These are phyloP conservation scores for Aspergillus uvarum DNA, from an alignment of 2,329 filamentous ascomycete species.

Conservation along the genomic window DNA sequence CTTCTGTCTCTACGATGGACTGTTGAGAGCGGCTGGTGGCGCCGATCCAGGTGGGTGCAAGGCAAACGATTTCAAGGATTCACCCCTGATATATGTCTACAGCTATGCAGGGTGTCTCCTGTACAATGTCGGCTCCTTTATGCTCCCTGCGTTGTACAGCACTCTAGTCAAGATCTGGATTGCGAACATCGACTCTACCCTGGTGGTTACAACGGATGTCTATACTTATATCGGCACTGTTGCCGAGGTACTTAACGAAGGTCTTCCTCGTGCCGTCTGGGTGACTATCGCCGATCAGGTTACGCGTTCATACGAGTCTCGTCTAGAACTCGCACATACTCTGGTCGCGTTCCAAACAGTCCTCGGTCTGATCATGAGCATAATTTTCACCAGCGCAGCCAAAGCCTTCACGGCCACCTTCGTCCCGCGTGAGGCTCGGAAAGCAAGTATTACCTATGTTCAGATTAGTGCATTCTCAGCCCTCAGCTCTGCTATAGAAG, in stretches of 20 bases:
- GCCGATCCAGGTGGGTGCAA: constrained; percentile 4
- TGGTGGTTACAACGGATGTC: constrained; percentile 63
- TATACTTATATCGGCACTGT: constrained; percentile 70
- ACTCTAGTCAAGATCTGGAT: constrained; percentile 69
- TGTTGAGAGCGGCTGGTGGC: constrained; percentile 1
- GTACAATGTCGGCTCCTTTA: constrained; percentile 64
- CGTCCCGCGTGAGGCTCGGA: constrained; percentile 60
- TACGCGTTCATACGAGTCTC: constrained; percentile 51
- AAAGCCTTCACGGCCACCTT: constrained; percentile 59
- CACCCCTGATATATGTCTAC: background rate
- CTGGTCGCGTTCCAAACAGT: constrained; percentile 54
- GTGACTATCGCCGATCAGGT: constrained; percentile 66
- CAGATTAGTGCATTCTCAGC: constrained; percentile 64
- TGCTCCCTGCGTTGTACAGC: constrained; percentile 65
- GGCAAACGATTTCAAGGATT: background rate
- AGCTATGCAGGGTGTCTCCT: constrained; percentile 58
- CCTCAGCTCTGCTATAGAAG: constrained; percentile 62
- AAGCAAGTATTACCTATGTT: constrained; percentile 62
- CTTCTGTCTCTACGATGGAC: constrained; percentile 1
- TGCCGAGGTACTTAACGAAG: constrained; percentile 70
- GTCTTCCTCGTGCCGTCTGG: constrained; percentile 67
- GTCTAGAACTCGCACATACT: constrained; percentile 63
- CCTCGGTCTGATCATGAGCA: constrained; percentile 60
- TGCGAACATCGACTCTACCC: constrained; percentile 62
- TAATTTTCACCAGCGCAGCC: constrained; percentile 58